Evolutionary conservation across 1,284 basidiomycete genomes (phyloP).

Genomic region (Psilocybe mexicana): DNA sequence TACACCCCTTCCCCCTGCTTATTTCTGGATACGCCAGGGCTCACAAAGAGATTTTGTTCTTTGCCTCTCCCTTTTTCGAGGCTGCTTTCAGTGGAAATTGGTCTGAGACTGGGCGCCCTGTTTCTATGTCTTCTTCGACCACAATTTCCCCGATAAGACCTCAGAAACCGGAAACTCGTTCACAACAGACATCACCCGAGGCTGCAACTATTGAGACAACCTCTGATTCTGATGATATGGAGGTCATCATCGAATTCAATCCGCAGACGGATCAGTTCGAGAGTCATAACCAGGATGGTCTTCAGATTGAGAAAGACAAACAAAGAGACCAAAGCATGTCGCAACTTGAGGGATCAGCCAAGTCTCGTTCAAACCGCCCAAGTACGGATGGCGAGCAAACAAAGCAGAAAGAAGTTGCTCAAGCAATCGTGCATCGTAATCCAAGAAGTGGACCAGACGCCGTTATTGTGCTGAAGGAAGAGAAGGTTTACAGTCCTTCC

Average conservation of each 20-base stretch:
- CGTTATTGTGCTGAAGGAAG: constrained; percentile 80
- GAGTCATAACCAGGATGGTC: constrained; percentile 31
- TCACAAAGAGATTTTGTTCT: constrained; percentile 82
- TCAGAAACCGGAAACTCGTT: constrained; percentile 49
- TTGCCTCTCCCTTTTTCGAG: constrained; percentile 85
- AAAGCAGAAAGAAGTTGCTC: constrained; percentile 30
- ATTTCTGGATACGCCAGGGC: constrained; percentile 48
- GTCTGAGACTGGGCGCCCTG: constrained; percentile 73
- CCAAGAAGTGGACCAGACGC: constrained; percentile 63
- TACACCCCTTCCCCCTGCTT: constrained; percentile 25
- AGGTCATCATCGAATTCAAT: constrained; percentile 38
- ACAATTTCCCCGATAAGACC: constrained; percentile 74
- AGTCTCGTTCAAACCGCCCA: constrained; percentile 9
- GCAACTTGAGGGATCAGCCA: constrained; percentile 40
- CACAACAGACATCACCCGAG: constrained; percentile 40
- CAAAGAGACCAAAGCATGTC: constrained; percentile 47
- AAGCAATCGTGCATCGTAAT: constrained; percentile 42
- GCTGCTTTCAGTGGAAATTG: constrained; percentile 80
- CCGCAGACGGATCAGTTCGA: constrained; percentile 34
- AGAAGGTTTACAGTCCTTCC: constrained; percentile 49
- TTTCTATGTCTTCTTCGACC: constrained; percentile 76
- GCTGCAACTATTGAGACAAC: constrained; percentile 59
- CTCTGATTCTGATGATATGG: constrained; percentile 45
- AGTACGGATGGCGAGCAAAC: neutral
- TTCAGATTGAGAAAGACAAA: constrained; percentile 30